Conservation (phyloP, 345 rosid species). For the Microcos paniculata region DNA sequence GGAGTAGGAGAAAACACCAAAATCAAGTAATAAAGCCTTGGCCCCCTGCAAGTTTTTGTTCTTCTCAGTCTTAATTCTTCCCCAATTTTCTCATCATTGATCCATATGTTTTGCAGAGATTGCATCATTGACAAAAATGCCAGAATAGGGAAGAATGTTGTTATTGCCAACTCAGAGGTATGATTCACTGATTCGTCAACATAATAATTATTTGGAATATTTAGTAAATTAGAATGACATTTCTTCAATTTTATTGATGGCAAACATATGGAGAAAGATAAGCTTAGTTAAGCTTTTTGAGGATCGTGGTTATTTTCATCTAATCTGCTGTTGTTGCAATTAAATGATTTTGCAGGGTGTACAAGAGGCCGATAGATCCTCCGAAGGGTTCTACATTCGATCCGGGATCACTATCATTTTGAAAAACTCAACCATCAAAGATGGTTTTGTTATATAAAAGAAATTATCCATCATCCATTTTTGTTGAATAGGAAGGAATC, state of each 20-base stretch:
- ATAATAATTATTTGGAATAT: neutral
- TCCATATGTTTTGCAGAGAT: conserved; percentile 54
- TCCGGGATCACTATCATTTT: conserved; percentile 63
- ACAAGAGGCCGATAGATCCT: conserved; percentile 86
- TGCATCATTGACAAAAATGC: conserved; percentile 98
- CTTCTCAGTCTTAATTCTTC: conserved; percentile 4
- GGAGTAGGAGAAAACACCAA: conserved; percentile 87
- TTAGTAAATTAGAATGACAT: too few species aligned
- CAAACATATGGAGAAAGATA: too few species aligned
- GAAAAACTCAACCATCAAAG: conserved; percentile 63
- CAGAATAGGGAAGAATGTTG: conserved; percentile 84
- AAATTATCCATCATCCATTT: conserved; percentile 15
- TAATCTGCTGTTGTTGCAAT: neutral
- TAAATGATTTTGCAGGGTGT: conserved; percentile 48
- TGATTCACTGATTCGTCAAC: neutral
- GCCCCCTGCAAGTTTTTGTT: neutral
- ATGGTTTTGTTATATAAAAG: conserved; percentile 66
- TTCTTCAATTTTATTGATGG: too few species aligned
- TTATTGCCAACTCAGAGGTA: conserved; percentile 89
- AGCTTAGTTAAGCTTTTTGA: too few species aligned
- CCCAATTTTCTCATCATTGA: conserved; percentile 2
- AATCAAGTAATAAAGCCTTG: conserved; percentile 49
- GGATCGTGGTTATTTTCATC: neutral
- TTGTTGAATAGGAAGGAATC: neutral
- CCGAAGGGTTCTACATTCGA: conserved; percentile 84